Percentiles rank a stretch among this genome's conserved stretches.
Evolutionary conservation across 2,329 filamentous ascomycete genomes (phyloP).

Genomic region (Trichoderma pleuroti): DNA sequence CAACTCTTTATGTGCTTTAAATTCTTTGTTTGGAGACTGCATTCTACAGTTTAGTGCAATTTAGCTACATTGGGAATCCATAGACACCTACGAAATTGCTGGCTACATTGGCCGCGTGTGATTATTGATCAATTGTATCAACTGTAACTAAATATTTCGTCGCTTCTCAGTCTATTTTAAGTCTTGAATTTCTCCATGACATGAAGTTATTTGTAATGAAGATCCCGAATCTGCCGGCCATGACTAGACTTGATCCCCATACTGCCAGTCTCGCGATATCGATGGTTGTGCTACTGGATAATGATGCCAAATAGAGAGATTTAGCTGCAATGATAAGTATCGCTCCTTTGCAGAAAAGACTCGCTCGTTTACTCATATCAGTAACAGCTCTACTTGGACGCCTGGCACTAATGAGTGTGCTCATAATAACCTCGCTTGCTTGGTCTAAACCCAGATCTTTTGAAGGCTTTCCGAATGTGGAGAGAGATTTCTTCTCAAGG

Average conservation of each 20-base stretch:
- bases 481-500: background rate
- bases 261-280: background rate
- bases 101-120: background rate
- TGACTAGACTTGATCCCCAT: background rate
- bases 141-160: background rate
- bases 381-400: background rate
- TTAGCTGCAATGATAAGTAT: background rate
- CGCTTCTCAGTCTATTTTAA: background rate
- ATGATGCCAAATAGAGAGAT: background rate
- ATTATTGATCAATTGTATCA: background rate
- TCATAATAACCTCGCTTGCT: background rate
- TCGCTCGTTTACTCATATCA: background rate
- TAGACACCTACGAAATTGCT: background rate
- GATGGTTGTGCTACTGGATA: background rate
- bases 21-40: background rate
- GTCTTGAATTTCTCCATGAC: background rate
- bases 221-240: background rate
- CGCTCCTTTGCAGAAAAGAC: background rate
- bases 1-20: background rate
- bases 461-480: background rate
- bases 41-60: background rate
- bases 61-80: background rate
- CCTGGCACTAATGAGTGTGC: background rate
- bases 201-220: background rate
- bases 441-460: background rate